phyloP scores from a whole-genome alignment of 257 asterid species.

The Jasminum sambac region DNA sequence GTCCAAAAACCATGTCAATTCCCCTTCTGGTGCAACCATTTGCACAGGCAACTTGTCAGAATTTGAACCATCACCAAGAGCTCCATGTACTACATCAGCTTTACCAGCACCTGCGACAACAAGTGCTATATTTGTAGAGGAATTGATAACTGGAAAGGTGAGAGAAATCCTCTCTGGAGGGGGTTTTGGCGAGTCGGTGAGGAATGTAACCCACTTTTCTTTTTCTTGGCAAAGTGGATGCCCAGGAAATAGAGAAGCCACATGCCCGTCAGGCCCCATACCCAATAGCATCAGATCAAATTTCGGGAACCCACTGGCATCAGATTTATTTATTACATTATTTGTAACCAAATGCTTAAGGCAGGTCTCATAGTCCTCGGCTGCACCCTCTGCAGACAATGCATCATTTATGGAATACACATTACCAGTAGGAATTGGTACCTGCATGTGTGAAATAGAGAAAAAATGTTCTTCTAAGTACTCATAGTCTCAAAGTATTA shows the following conservation, averaged over 20 bases:
- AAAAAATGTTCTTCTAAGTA: not conserved
- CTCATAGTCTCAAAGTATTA: not conserved
- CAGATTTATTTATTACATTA: slow-evolving; percentile 50
- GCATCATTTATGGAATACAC: slow-evolving; percentile 85
- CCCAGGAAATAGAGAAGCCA: slow-evolving; percentile 88
- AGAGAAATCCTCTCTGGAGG: slow-evolving; percentile 87
- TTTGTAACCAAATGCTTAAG: slow-evolving; percentile 67
- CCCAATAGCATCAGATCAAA: slow-evolving; percentile 91
- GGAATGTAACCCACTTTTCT: slow-evolving; percentile 76
- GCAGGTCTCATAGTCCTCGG: slow-evolving; percentile 83
- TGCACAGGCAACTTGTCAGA: slow-evolving; percentile 68
- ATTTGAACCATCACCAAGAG: slow-evolving; percentile 53
- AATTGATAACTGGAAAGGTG: slow-evolving; percentile 84
- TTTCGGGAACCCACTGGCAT: slow-evolving; percentile 64
- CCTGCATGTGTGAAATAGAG: slow-evolving; percentile 37
- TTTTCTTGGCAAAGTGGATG: slow-evolving; percentile 74
- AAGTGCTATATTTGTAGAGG: slow-evolving; percentile 74
- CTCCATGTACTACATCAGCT: slow-evolving; percentile 54
- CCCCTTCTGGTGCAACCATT: slow-evolving; percentile 78
- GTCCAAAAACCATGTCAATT: slow-evolving; percentile 81
- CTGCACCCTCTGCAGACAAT: slow-evolving; percentile 86
- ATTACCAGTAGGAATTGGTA: slow-evolving; percentile 79
- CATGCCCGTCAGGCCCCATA: slow-evolving; percentile 97
- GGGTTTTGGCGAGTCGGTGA: slow-evolving; percentile 94
- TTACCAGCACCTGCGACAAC: slow-evolving; percentile 77